Percentiles rank a stretch among this genome's conserved stretches.
These are phyloP conservation scores for Suillus occidentalis DNA, from an alignment of 768 basidiomycete genomes.

Conservation along the genomic window DNA sequence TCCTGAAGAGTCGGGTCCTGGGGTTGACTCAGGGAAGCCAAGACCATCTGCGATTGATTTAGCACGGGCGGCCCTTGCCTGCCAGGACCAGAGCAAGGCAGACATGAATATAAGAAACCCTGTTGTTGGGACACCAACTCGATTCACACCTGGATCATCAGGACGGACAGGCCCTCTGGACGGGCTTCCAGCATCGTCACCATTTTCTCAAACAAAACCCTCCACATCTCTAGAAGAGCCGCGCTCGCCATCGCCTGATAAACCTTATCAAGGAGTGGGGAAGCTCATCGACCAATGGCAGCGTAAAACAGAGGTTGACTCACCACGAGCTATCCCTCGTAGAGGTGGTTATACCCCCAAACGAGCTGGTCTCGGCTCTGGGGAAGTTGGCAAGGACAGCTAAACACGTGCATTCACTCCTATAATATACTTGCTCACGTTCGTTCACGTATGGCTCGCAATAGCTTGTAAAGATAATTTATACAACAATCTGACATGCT, in stretches of 20 bases:
- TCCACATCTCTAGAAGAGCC: constrained; percentile 20
- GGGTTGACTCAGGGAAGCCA: constrained; percentile 20
- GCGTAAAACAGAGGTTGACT: constrained; percentile 62
- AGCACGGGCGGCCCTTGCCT: constrained; percentile 16
- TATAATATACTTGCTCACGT: background rate
- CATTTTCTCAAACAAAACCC: constrained; percentile 11
- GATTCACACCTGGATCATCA: constrained; percentile 16
- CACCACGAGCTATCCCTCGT: constrained; percentile 34
- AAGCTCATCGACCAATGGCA: constrained; percentile 89
- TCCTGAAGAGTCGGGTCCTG: constrained; percentile 12
- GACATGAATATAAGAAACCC: constrained; percentile 19
- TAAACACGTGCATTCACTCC: constrained; percentile 12
- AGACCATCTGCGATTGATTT: constrained; percentile 15
- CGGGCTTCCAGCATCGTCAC: constrained; percentile 21
- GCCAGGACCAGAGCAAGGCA: constrained; percentile 17
- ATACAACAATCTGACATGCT: constrained; percentile 3
- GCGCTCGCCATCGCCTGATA: constrained; percentile 69
- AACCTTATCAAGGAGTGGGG: constrained; percentile 79
- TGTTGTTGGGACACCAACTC: constrained; percentile 24
- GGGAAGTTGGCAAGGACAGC: constrained; percentile 20
- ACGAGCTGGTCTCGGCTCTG: constrained; percentile 37
- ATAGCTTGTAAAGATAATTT: constrained; percentile 1
- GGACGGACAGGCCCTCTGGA: constrained; percentile 22
- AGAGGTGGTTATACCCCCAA: constrained; percentile 40
- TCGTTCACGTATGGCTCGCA: background rate